Base-by-base conservation (phyloP, 176 grass and related monocot genomes). In the Bolboschoenus planiculmis region DNA sequence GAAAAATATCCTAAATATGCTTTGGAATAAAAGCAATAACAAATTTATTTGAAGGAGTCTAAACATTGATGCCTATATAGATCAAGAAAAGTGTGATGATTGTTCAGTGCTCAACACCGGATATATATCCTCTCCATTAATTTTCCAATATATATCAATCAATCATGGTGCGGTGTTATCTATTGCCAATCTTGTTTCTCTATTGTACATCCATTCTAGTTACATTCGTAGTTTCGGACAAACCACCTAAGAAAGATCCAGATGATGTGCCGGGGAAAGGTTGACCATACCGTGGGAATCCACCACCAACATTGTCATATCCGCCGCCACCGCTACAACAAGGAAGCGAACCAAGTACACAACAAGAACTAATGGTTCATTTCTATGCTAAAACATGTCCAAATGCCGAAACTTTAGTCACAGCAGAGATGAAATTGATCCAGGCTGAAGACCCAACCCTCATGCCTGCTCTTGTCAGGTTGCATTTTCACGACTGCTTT, bases 401-500 rank as follows among this genome's bases (percentile, higher is more conserved):
- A 0, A 70, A 51, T 2, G 81, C 85, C 29, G 92, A 94, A 74
- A 60, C 66, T 0, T 8, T 91, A 10, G 92, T 94, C 26, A 76
- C 81, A 0, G 4, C 16, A 0, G 85, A 86, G 48, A 83, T 91
- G 16, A 59, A 57, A 0, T 26, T 14, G 1, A 66, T 46, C 27
- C 71, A 91, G 63, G 3, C 36, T 44, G 56, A n/a, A 42, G 87
- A 90, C 75, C 4, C 79, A 53, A 91, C 87, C 5, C 81, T 94
- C 6, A 82, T 84, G 2, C 47, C 83, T 14, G 48, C 80, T 0
- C 78, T 94, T 5, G 71, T 95, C 40, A 87, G 89, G 0, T 85
- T 94, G 5, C 92, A 94, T 47, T 94, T 94, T 86, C 89, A 91
- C 58, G 89, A 91, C 81, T 91, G 89, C 85, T 90, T 91, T 78